Evolutionary conservation across 1,139 yeast species (phyloP).

Genomic region (Kluyveromyces sp.): DNA sequence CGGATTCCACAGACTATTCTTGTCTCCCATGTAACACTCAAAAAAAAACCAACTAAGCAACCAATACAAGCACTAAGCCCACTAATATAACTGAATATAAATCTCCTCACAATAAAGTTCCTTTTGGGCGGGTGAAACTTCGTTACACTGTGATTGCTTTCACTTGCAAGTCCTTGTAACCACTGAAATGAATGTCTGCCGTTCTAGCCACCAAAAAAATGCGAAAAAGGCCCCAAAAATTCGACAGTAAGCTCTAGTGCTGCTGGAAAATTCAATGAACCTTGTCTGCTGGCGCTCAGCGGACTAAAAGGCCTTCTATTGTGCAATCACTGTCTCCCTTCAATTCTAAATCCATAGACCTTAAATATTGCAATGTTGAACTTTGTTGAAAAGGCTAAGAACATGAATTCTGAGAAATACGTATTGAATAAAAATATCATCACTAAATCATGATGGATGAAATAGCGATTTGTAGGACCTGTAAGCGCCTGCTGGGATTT

Average conservation of each 20-base stretch:
- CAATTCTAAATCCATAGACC: background rate
- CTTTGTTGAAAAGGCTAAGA: background rate
- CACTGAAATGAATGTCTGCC: background rate
- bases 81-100: too few relatives aligned
- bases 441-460: background rate
- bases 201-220: background rate
- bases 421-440: background rate
- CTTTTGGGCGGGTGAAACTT: too few relatives aligned
- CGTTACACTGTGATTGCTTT: background rate
- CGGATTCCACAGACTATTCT: slow-evolving; percentile 15
- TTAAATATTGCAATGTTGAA: background rate
- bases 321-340: background rate
- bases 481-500: too few relatives aligned
- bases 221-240: background rate
- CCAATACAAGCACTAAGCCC: too few relatives aligned
- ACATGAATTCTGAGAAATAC: background rate
- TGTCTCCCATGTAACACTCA: slow-evolving; percentile 5
- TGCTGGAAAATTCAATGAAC: too few relatives aligned
- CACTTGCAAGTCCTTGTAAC: background rate
- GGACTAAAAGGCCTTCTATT: too few relatives aligned
- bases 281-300: too few relatives aligned
- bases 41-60: background rate
- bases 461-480: too few relatives aligned
- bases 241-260: too few relatives aligned
- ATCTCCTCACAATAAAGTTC: too few relatives aligned